Evolutionary conservation across 2,329 filamentous ascomycete genomes (phyloP).

Genomic region (Paracoccidioides lutzii): DNA sequence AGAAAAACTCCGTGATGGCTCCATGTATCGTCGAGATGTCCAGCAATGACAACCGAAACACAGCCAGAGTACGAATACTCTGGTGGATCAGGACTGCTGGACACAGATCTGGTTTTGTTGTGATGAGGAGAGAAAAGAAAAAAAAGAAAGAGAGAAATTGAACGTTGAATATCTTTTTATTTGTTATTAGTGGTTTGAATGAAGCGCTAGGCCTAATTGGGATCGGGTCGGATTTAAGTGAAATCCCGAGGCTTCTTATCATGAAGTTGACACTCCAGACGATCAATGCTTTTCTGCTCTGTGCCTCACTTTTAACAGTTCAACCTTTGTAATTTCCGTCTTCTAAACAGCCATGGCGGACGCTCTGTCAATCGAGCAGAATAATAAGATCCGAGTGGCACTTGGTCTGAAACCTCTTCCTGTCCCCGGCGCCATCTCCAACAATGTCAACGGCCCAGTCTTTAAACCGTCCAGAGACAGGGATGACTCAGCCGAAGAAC

Average conservation of each 20-base stretch:
- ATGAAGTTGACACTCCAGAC: background rate
- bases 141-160: conserved; percentile 24
- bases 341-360: conserved; percentile 28
- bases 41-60: conserved; percentile 62
- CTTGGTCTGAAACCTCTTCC: conserved; percentile 84
- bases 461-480: conserved; percentile 44
- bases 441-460: conserved; percentile 34
- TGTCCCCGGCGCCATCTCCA: conserved; percentile 51
- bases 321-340: background rate
- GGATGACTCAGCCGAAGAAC: conserved; percentile 46
- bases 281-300: no score
- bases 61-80: conserved; percentile 23
- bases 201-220: background rate
- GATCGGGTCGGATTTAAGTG: conserved; percentile 3
- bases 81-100: conserved; percentile 55
- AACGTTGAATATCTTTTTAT: conserved; percentile 20
- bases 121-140: conserved; percentile 25
- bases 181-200: conserved; percentile 9
- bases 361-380: conserved; percentile 72
- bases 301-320: no score
- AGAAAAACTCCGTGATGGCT: conserved; percentile 48
- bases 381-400: conserved; percentile 78
- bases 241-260: background rate
- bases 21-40: conserved; percentile 78
- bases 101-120: conserved; percentile 66